Conservation (phyloP, 75 land plant species). For the Cupressus sempervirens region DNA sequence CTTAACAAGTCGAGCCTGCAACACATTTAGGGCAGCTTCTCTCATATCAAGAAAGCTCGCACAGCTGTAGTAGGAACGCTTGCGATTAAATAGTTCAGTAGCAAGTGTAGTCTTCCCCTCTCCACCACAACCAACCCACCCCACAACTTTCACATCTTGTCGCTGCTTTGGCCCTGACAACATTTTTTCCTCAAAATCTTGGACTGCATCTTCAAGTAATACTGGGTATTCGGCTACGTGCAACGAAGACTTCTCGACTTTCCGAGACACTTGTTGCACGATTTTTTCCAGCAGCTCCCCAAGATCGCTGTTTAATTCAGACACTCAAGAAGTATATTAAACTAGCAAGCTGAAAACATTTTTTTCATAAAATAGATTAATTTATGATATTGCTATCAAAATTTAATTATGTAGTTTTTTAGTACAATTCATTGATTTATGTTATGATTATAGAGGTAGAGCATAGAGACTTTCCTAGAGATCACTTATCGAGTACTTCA, state of each 20-base stretch:
- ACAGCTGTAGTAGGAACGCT: background rate
- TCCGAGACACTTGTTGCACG: background rate
- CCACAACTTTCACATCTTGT: background rate
- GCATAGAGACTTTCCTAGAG: no score
- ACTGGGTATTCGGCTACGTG: background rate
- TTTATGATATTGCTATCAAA: no score
- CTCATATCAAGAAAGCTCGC: conserved; percentile 1
- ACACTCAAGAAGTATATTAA: no score
- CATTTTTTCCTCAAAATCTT: background rate
- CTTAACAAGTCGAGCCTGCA: background rate
- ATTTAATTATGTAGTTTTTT: no score
- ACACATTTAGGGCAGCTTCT: background rate
- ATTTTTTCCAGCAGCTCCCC: conserved; percentile 4
- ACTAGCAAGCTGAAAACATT: no score
- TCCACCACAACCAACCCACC: background rate
- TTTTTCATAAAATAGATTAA: no score
- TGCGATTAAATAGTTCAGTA: background rate
- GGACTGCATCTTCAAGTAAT: background rate
- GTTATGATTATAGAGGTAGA: no score
- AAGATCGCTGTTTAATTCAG: background rate
- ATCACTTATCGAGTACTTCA: no score
- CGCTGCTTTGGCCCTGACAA: background rate
- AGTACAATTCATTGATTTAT: no score
- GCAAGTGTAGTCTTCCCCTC: conserved; percentile 2
- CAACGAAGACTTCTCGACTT: background rate